A percentile compares a stretch with the other conserved stretches of the same genome.
Conservation (phyloP, 192 early-diverging fungal genomes). For the Gryganskiella cystojenkinii region DNA sequence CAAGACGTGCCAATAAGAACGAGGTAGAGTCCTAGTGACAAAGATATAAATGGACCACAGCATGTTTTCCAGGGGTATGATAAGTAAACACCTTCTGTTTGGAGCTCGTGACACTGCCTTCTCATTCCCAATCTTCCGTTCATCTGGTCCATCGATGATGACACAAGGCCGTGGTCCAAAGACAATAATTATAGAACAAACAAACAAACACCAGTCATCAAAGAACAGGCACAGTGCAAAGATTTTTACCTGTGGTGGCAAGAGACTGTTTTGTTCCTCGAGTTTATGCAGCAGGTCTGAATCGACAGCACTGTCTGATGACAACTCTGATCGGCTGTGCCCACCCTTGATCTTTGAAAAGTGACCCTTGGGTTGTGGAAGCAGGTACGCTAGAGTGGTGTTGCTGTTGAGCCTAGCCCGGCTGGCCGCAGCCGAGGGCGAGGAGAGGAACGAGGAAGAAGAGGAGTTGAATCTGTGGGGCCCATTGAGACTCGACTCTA, state of each 20-base stretch:
- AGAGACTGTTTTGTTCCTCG: slow-evolving; percentile 65
- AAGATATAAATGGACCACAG: slow-evolving; percentile 9
- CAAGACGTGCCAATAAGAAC: slow-evolving; percentile 67
- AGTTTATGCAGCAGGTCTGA: slow-evolving; percentile 58
- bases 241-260: slow-evolving; percentile 65
- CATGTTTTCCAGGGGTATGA: neutral
- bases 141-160: neutral
- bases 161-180: neutral
- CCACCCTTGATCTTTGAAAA: slow-evolving; percentile 43
- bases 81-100: neutral
- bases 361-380: slow-evolving; percentile 49
- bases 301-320: slow-evolving; percentile 29
- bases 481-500: slow-evolving; percentile 33
- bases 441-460: slow-evolving; percentile 20
- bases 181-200: neutral
- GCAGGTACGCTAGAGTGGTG: slow-evolving; percentile 23
- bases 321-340: slow-evolving; percentile 12
- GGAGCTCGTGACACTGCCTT: neutral
- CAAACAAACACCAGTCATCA: neutral
- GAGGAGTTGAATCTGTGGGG: slow-evolving; percentile 25
- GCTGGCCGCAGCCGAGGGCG: slow-evolving; percentile 1
- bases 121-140: no score
- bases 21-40: slow-evolving; percentile 60
- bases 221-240: neutral
- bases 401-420: no score